A percentile compares a stretch with the other conserved stretches of the same genome.
Evolutionary conservation across 352 stramenopile genomes (phyloP).

Genomic region (Globisporangium nagaii): DNA sequence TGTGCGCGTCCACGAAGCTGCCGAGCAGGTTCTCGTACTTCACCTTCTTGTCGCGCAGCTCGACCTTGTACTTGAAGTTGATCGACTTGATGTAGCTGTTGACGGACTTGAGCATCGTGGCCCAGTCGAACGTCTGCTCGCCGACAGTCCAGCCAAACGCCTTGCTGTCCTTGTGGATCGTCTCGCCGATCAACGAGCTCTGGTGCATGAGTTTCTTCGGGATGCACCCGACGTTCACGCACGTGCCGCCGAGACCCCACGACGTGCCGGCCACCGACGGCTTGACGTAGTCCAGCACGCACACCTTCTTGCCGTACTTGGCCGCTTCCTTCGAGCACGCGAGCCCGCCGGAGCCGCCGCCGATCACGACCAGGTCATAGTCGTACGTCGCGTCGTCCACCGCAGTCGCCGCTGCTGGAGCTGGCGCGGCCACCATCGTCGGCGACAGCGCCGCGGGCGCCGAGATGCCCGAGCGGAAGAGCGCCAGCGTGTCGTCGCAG

Average conservation of each 20-base stretch:
- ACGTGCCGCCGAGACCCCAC: conserved; percentile 95
- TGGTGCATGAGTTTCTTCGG: conserved; percentile 99
- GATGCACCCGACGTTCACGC: conserved; percentile 99
- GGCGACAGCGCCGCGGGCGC: conserved; percentile 7
- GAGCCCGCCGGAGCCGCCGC: conserved; percentile 84
- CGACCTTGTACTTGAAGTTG: conserved; percentile 99
- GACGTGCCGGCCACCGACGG: conserved; percentile 82
- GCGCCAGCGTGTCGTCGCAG: conserved; percentile 55
- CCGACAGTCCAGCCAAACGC: conserved; percentile 84
- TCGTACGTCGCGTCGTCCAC: conserved; percentile 48
- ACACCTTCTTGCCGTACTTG: conserved; percentile 91
- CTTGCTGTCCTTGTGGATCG: conserved; percentile 77
- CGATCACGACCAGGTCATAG: conserved; percentile 83
- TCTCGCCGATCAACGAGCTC: conserved; percentile 89
- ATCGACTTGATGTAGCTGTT: conserved; percentile 97
- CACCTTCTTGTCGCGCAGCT: conserved; percentile 93
- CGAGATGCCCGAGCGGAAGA: conserved; percentile 48
- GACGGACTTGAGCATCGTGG: conserved; percentile 89
- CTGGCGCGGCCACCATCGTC: neutral
- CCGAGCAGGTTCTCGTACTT: conserved; percentile 93
- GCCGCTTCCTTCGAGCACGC: conserved; percentile 94
- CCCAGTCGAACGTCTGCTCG: conserved; percentile 84
- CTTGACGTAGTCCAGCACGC: conserved; percentile 95
- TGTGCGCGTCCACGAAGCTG: conserved; percentile 92
- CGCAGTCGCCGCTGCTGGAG: neutral